Evolutionary conservation across 176 grass and related monocot genomes (phyloP), one percentile per base, ranked within the genome.

Genomic region (Puccinellia tenuiflora): DNA sequence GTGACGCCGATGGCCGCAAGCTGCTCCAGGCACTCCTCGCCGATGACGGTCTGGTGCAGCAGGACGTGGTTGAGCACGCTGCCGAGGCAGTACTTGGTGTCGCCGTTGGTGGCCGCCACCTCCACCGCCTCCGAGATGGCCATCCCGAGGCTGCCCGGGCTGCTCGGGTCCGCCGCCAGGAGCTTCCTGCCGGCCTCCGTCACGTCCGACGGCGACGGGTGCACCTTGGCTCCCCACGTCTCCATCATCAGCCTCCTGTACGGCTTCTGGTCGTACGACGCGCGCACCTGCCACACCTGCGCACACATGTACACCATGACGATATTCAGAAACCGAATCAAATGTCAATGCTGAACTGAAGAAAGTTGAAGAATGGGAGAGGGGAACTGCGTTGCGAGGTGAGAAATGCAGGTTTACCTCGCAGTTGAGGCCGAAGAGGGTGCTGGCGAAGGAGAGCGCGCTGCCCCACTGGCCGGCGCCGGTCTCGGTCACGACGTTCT

Each of bases 381-480:
- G 53, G 33, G 16, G 22, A 17, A 33, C 13, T 7, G 56, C 25
- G 6, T 15, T 7, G 56, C 25, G 6, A 64, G 25, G 11, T 5
- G 30, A 64, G 28, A 33, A 30, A 16, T 34, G 15, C 57, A 29
- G 13, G 25, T 33, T 34, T 46, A 89, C 94, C 88, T 98, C 92
- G 69, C 96, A 98, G 79, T 88, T 92, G 55, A 95, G 91, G 53
- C 85, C 90, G 55, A 98, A 98, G 35, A 98, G 87, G 80, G 87
- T 93, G 86, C 90, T 95, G 4, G 96, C 96, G 24, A 98, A 98
- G n/a, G 96, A 92, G 46, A 98, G 75, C 46, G 96, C 86, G 86
- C 96, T 98, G 73, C 96, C 92, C 96, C 96, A 98, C 33, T 98
- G 96, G 26, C 96, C 96, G 6, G 96, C 96, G 34, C 96, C 96